These are phyloP conservation scores for Scheffersomyces parashehatae DNA, from an alignment of 1,139 yeast species.

Conservation along the genomic window DNA sequence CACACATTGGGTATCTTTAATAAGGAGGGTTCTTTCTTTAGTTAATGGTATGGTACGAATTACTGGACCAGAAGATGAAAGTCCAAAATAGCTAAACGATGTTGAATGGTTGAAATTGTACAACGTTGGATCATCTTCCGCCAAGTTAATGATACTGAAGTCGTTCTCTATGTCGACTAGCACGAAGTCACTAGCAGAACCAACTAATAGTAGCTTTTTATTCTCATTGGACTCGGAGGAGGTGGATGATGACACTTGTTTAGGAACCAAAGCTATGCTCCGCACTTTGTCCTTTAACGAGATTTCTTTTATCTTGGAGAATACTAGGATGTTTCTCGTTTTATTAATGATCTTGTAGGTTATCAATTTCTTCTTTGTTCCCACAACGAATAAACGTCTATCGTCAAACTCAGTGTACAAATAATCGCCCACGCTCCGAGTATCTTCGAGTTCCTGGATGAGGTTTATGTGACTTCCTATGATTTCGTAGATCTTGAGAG, in stretches of 20 bases:
- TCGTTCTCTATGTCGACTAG: constrained; percentile 25
- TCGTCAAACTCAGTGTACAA: constrained; percentile 20
- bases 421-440: constrained; percentile 16
- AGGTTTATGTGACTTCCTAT: constrained; percentile 38
- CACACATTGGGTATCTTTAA: constrained; percentile 13
- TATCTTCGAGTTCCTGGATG: constrained; percentile 31
- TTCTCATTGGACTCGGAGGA: constrained; percentile 8
- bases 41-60: constrained; percentile 21
- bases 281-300: constrained; percentile 32
- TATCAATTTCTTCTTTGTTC: constrained; percentile 31
- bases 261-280: constrained; percentile 16
- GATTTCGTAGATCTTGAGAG: constrained; percentile 32
- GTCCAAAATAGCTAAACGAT: constrained; percentile 25
- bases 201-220: constrained; percentile 19
- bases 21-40: constrained; percentile 19
- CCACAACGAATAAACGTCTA: constrained; percentile 27
- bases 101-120: constrained; percentile 16
- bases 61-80: constrained; percentile 18
- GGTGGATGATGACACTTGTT: not conserved
- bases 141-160: constrained; percentile 15
- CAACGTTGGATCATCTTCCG: constrained; percentile 13
- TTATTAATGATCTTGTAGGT: constrained; percentile 30
- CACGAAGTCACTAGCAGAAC: constrained; percentile 27
- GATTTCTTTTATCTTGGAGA: constrained; percentile 26
- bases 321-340: constrained; percentile 32